Evolutionary conservation across 1,139 yeast genomes (phyloP).

Genomic region (Sugiyamaella xylanicola): DNA sequence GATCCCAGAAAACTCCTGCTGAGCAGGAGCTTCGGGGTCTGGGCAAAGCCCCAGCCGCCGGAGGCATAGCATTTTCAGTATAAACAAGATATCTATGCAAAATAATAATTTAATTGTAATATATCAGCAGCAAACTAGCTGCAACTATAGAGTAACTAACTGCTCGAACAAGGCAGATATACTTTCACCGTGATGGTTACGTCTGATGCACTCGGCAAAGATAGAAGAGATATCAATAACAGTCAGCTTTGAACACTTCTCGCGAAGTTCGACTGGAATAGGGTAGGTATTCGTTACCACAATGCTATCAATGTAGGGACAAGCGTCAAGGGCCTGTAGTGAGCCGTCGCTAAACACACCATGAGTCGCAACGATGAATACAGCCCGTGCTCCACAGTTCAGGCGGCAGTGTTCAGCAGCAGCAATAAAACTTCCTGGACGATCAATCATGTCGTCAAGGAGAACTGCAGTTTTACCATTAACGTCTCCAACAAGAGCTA

Average conservation of each 20-base stretch:
- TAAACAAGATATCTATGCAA: background rate
- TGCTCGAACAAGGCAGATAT: constrained; percentile 91
- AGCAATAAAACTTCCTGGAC: constrained; percentile 89
- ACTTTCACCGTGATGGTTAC: constrained; percentile 97
- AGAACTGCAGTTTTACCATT: constrained; percentile 88
- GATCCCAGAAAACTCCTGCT: no score
- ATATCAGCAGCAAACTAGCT: background rate
- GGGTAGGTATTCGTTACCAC: constrained; percentile 98
- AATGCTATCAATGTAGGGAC: constrained; percentile 80
- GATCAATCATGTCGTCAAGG: constrained; percentile 95
- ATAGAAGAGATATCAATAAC: constrained; percentile 93
- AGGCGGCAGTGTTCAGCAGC: constrained; percentile 96
- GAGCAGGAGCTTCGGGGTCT: background rate
- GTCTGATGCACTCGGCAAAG: constrained; percentile 96
- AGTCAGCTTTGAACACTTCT: constrained; percentile 63
- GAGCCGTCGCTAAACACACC: constrained; percentile 90
- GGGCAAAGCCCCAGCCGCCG: background rate
- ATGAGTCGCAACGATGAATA: constrained; percentile 91
- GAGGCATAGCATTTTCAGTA: background rate
- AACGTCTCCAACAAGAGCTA: constrained; percentile 96
- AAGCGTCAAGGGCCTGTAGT: constrained; percentile 72
- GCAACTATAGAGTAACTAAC: constrained; percentile 56
- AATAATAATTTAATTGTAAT: constrained; percentile 9
- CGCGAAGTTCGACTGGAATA: constrained; percentile 62
- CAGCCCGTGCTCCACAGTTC: constrained; percentile 93